Evolutionary conservation across 768 basidiomycete genomes (phyloP), one percentile per base, ranked within the genome.

Genomic region (Mycena epipterygia): DNA sequence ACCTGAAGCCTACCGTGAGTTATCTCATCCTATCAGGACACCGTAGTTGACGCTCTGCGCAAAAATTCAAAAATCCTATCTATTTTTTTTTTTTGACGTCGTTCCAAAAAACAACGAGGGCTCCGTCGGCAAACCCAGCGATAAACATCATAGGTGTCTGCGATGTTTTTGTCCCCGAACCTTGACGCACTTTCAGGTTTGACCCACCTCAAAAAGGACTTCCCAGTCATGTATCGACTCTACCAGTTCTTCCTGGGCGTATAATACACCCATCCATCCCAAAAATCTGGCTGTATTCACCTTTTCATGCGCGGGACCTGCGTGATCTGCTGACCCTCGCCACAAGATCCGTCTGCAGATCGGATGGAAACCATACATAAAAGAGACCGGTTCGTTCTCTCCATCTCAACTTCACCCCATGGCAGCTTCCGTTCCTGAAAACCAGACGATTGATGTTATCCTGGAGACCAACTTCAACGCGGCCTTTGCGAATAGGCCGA

Each of bases 391-490:
- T 58, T 58, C 56, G 56, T 58, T 58, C 41, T 58, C 25, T 58
- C 56, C 56, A 42, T 55, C 53, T 37, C 53, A 35, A 55, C 42
- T 53, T 57, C 56, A 37, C 37, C 37, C 30, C 30, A 60, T 60
- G 58, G 42, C 41, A 44, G 58, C 30, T 60, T 44, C 58, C 29
- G 58, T 60, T 60, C 58, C 58, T 60, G 58, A 60, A 46, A 60
- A 60, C 39, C 58, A 60, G 30, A 46, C 44, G 58, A 60, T 60
- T 8, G 58, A 60, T 30, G 58, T 46, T 46, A 60, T 60, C 58
- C 58, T 60, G 42, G 58, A 60, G 42, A 60, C 58, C 29, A 46
- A 60, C 58, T 60, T 60, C 58, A 60, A 60, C 30, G 58, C 58
- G 58, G 58, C 58, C 58, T 60, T 60, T 60, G 58, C 58, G 44